phyloP scores from a whole-genome alignment of 2,329 filamentous ascomycete genomes.

The Cercospora sp. region DNA sequence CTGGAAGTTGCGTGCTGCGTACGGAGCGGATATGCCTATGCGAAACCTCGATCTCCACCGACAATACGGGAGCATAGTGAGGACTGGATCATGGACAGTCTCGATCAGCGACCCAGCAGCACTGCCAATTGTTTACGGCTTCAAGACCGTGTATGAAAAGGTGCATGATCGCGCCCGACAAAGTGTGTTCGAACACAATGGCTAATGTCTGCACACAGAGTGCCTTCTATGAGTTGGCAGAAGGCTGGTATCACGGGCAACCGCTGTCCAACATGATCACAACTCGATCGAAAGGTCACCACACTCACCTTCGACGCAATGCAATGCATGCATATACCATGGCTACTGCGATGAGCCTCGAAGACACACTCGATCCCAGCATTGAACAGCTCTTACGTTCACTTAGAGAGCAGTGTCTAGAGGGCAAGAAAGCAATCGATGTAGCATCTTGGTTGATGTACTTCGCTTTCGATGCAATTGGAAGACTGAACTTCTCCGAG shows the following conservation, averaged over 20 bases:
- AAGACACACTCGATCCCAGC: neutral
- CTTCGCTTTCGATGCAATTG: neutral
- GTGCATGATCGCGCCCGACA: neutral
- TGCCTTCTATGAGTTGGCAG: neutral
- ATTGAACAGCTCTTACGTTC: neutral
- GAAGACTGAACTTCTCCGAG: conserved; percentile 13
- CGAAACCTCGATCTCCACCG: neutral
- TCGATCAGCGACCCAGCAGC: neutral
- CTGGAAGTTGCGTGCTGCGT: neutral
- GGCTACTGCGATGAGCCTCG: neutral
- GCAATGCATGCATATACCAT: neutral
- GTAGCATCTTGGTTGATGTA: neutral
- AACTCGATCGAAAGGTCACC: neutral
- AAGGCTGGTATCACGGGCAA: neutral
- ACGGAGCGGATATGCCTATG: neutral
- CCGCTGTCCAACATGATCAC: neutral
- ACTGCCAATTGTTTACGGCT: neutral
- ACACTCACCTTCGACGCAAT: neutral
- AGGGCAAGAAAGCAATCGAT: neutral
- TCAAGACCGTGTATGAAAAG: neutral
- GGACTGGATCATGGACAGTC: neutral
- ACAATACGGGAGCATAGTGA: neutral
- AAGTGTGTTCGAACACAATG: neutral
- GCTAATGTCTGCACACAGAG: neutral
- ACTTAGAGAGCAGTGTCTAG: neutral